Evolutionary conservation across 2,329 filamentous ascomycete genomes (phyloP), one percentile per base, ranked within the genome.

Genomic region (Paecilomyces variotii): DNA sequence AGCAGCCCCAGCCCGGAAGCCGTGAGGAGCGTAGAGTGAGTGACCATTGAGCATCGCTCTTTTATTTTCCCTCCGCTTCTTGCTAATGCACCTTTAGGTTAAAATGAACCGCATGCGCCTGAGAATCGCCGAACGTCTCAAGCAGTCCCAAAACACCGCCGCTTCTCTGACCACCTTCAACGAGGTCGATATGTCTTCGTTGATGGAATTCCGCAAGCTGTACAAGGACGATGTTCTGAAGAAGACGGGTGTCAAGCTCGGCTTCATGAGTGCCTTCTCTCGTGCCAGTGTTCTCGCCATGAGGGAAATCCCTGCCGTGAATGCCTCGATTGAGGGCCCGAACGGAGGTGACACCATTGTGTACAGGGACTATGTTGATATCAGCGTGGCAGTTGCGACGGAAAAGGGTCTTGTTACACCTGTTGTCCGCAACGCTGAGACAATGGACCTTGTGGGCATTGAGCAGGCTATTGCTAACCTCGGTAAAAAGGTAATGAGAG

Each of bases 71-170:
- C 10, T 26, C 19, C 35, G 35, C 62, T 50, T 39, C 50, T 32
- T 30, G 45, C 7, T 54, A 28, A 32, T 28, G 52, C 49, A 39
- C 55, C 12, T 56, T 55, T 52, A 94, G 90, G 91, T 97, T 70
- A 99, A 99, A 84, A 99, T 99, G 94, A 97, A 97, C 82, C 91
- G 94, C 64, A 99, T 99, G 94, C 91, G 94, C 65, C 85, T 97
- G 61, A 88, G 94, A 62, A 99, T 97, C 67, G 91, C 94, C 55
- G 94, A 99, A 81, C 91, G 94, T 67, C 84, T 99, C 64, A 99
- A 99, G 85, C 94, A 99, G 76, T 97, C 94, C 24, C 94, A 99
- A 75, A 99, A 99, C 80, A 97, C 94, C 1, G 93, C 94, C 55
- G 94, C 94, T 52, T 96, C 94, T 3, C 82, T 99, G 56, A 97